phyloP scores from a whole-genome alignment of 495 filamentous ascomycete species.

The Penicillium paradoxum region DNA sequence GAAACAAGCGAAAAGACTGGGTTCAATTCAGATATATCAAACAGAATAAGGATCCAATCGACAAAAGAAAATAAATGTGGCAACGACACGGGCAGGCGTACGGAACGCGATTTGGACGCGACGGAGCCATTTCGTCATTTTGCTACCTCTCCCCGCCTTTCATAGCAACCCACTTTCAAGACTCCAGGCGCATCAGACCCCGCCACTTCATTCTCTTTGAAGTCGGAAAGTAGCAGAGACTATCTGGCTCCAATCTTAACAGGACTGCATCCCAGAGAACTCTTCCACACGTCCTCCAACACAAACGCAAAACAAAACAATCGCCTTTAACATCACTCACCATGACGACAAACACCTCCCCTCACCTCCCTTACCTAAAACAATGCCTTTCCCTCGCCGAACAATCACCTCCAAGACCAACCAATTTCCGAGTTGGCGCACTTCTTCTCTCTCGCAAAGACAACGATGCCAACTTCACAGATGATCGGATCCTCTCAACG shows the following conservation, averaged over 20 bases:
- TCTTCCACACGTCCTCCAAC: no score
- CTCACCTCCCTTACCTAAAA: constrained; percentile 63
- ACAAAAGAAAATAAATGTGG: background rate
- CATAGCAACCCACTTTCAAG: background rate
- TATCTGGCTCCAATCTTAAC: background rate
- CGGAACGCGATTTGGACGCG: constrained; percentile 25
- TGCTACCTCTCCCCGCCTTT: constrained; percentile 20
- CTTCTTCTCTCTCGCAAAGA: constrained; percentile 58
- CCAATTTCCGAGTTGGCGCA: constrained; percentile 92
- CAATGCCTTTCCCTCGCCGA: constrained; percentile 68
- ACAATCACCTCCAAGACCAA: constrained; percentile 75
- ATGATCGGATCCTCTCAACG: constrained; percentile 64
- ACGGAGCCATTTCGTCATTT: constrained; percentile 21
- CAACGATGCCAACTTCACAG: constrained; percentile 28
- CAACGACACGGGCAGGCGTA: background rate
- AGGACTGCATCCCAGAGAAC: no score
- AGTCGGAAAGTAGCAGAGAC: background rate
- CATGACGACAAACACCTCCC: constrained; percentile 24
- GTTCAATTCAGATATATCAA: background rate
- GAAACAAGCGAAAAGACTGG: background rate
- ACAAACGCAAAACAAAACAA: background rate
- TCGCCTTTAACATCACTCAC: constrained; percentile 4
- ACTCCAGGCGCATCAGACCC: background rate
- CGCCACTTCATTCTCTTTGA: background rate
- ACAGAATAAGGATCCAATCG: background rate